Evolutionary conservation across 1,139 yeast species (phyloP).

Genomic region (Candida sp.): DNA sequence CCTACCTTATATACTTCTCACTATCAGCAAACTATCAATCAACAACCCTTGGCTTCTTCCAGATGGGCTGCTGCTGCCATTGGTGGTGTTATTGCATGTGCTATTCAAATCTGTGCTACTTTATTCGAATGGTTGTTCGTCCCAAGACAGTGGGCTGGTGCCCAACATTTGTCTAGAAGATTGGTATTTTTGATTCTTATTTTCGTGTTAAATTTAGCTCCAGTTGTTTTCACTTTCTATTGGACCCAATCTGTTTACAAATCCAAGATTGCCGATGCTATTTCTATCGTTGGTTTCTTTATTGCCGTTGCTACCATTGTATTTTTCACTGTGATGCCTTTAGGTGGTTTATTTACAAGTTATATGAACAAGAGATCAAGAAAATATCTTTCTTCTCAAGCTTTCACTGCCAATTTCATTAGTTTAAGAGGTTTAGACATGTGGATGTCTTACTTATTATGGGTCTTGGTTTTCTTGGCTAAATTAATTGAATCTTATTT

Average conservation of each 20-base stretch:
- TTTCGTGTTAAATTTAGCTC: slow-evolving; percentile 72
- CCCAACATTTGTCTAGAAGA: slow-evolving; percentile 93
- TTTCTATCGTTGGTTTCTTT: slow-evolving; percentile 87
- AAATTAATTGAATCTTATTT: slow-evolving; percentile 88
- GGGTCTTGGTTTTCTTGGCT: slow-evolving; percentile 87
- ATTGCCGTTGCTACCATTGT: slow-evolving; percentile 80
- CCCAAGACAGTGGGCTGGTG: slow-evolving; percentile 99
- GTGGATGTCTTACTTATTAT: slow-evolving; percentile 94
- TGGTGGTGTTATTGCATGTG: slow-evolving; percentile 86
- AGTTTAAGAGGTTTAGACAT: slow-evolving; percentile 82
- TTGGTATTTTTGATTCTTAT: slow-evolving; percentile 68
- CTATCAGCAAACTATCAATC: slow-evolving; percentile 79
- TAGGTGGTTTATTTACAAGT: slow-evolving; percentile 94
- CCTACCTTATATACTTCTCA: slow-evolving; percentile 87
- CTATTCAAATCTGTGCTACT: slow-evolving; percentile 85
- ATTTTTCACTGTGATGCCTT: slow-evolving; percentile 92
- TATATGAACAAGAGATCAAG: slow-evolving; percentile 88
- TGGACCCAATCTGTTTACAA: slow-evolving; percentile 68
- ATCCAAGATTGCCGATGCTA: slow-evolving; percentile 76
- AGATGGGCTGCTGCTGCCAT: slow-evolving; percentile 92
- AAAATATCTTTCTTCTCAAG: slow-evolving; percentile 89
- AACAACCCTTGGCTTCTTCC: slow-evolving; percentile 82
- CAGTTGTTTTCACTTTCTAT: slow-evolving; percentile 82
- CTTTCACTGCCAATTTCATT: slow-evolving; percentile 91
- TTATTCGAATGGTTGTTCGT: slow-evolving; percentile 93